Evolutionary conservation across 306 rosid genomes (phyloP).

Genomic region (Prunus armeniaca): DNA sequence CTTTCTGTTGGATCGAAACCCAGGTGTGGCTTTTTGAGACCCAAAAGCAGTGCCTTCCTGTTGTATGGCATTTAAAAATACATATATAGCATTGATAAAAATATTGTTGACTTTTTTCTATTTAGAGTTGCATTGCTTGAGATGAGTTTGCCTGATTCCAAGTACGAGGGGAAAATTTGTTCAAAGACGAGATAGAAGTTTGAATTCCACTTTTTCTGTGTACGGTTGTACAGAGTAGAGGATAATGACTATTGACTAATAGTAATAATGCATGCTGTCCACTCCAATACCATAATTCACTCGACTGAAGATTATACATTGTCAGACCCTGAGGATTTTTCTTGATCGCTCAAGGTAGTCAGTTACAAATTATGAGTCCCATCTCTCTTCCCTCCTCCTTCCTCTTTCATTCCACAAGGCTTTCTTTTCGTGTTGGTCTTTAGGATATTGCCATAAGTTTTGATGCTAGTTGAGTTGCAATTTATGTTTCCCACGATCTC

Average conservation of each 20-base stretch:
- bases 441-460: conserved; percentile 2
- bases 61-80: background rate
- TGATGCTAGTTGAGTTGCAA: background rate
- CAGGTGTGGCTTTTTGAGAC: background rate
- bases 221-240: background rate
- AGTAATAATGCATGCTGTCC: background rate
- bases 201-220: background rate
- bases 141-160: background rate
- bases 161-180: too few relatives aligned
- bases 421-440: background rate
- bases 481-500: background rate
- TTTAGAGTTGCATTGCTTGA: background rate
- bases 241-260: background rate
- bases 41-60: background rate
- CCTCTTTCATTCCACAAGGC: background rate
- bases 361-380: background rate
- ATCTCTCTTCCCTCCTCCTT: background rate
- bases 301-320: background rate
- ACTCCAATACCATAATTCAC: background rate
- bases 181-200: background rate
- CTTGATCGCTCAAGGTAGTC: background rate
- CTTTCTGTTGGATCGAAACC: background rate
- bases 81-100: background rate
- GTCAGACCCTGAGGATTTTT: background rate
- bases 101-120: background rate